Percentiles rank a stretch among this genome's conserved stretches.
Evolutionary conservation across 176 grass and related monocot species (phyloP).

Genomic region (Canna indica): DNA sequence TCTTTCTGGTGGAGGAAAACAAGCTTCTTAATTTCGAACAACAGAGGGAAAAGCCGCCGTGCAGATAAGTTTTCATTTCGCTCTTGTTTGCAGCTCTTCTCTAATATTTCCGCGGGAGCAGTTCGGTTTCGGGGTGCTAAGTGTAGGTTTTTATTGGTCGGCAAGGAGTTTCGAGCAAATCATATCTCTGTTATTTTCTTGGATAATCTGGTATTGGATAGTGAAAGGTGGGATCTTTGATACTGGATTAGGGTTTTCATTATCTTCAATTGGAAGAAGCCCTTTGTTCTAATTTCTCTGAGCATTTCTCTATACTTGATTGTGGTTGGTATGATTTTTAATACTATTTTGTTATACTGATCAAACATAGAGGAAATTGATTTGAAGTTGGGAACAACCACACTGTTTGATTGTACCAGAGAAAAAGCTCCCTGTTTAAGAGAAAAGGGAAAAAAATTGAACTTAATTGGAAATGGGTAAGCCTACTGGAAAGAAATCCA

Average conservation of each 20-base stretch:
- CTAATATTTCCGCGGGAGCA: background rate
- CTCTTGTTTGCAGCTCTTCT: background rate
- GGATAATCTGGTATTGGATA: background rate
- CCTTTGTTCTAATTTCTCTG: background rate
- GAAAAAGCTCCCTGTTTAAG: background rate
- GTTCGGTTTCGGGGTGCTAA: background rate
- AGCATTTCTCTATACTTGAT: background rate
- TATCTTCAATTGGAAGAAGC: background rate
- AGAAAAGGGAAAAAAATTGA: background rate
- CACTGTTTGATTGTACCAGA: background rate
- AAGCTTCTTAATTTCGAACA: too few relatives aligned
- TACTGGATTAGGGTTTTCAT: background rate
- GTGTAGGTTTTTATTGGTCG: background rate
- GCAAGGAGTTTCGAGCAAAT: background rate
- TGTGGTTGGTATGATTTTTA: too few relatives aligned
- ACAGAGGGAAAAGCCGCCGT: too few relatives aligned
- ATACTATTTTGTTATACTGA: background rate
- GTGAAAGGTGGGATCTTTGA: slow-evolving; percentile 1
- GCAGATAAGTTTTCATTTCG: background rate
- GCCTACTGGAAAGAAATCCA: slow-evolving; percentile 63
- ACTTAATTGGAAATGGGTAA: slow-evolving; percentile 48
- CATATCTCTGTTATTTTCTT: background rate
- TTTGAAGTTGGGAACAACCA: background rate
- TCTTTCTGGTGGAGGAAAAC: background rate
- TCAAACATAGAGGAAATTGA: background rate